Conservation (phyloP, 129 eudicot genomes). For the Daucus carota region DNA sequence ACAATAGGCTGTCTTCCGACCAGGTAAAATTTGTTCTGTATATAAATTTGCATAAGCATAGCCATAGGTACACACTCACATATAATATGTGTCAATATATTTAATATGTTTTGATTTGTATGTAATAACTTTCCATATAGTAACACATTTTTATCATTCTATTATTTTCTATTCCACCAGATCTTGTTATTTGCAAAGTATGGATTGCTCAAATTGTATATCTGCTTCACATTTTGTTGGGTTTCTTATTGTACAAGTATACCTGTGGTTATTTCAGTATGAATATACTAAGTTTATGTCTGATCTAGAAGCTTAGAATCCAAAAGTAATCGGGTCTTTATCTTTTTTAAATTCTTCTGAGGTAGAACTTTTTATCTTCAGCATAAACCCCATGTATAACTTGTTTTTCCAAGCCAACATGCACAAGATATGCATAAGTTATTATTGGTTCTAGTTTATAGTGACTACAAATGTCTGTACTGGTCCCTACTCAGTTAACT, state of each 20-base stretch:
- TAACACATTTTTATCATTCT: neutral
- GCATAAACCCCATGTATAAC: neutral
- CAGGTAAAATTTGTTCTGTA: conserved; percentile 38
- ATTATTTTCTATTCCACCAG: neutral
- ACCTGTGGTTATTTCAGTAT: neutral
- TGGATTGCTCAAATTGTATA: neutral
- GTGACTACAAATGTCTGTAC: neutral
- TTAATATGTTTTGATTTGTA: neutral
- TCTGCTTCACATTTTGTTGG: neutral
- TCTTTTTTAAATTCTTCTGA: neutral
- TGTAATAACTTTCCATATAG: neutral
- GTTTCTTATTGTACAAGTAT: neutral
- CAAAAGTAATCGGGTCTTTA: neutral
- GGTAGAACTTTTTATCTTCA: neutral
- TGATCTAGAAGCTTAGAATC: neutral
- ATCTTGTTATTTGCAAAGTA: neutral
- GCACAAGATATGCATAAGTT: too few relatives aligned
- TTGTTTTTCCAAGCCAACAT: neutral
- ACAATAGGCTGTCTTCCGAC: conserved; percentile 73
- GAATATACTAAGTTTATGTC: neutral
- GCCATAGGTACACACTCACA: neutral
- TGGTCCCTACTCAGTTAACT: neutral
- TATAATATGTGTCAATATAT: neutral
- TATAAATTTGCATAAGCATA: neutral
- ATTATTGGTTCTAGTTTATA: neutral